A percentile compares a stretch with the other conserved stretches of the same genome.
Evolutionary conservation across 2,329 filamentous ascomycete genomes (phyloP).

Genomic region (Aureobasidium sp.): DNA sequence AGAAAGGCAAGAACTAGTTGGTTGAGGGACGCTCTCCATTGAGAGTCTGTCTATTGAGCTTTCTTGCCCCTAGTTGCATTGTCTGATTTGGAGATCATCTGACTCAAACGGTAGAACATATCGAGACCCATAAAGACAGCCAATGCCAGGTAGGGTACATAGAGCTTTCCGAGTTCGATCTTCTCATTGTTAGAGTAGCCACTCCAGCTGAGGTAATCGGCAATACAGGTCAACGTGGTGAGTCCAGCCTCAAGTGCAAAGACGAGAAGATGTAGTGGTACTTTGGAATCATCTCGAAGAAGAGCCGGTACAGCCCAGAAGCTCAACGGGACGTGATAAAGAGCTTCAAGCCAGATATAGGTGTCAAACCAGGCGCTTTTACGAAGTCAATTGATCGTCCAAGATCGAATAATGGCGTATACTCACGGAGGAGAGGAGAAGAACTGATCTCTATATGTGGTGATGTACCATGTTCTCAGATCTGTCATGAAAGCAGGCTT

Average conservation of each 20-base stretch:
- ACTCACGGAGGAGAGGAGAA: conserved; percentile 49
- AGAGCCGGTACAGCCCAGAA: conserved; percentile 54
- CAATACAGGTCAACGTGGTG: conserved; percentile 57
- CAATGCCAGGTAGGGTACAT: conserved; percentile 51
- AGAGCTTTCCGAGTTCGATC: conserved; percentile 44
- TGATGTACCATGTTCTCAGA: conserved; percentile 52
- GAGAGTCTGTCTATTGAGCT: neutral
- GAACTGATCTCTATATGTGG: conserved; percentile 57
- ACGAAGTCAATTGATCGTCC: neutral
- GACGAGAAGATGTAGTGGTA: conserved; percentile 54
- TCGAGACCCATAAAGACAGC: conserved; percentile 44
- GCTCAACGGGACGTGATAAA: conserved; percentile 56
- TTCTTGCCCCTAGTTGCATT: neutral
- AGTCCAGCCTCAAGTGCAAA: conserved; percentile 54
- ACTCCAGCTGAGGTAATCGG: conserved; percentile 53
- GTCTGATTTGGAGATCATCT: neutral
- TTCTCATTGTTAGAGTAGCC: conserved; percentile 42
- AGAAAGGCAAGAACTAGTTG: neutral
- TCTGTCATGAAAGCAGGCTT: conserved; percentile 43
- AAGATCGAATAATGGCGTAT: neutral
- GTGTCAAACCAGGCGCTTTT: conserved; percentile 49
- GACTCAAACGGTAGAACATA: conserved; percentile 32
- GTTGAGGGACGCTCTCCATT: neutral
- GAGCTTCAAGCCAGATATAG: conserved; percentile 51
- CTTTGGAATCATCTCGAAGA: conserved; percentile 45